Conservation (phyloP, 345 rosid genomes). For the Excoecaria agallocha region DNA sequence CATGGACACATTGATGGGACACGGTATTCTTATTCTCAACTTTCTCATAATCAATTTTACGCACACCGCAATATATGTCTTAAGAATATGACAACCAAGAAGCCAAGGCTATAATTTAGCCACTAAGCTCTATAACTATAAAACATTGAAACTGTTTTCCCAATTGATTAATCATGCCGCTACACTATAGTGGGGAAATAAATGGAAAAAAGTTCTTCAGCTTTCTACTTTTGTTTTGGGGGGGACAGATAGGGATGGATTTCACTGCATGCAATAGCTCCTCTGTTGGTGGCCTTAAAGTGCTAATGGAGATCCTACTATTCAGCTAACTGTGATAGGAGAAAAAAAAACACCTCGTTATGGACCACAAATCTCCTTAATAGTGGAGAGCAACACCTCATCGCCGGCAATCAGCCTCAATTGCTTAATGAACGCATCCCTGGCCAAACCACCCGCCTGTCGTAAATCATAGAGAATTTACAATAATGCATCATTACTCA, state of each 20-base stretch:
- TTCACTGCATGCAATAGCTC: background rate
- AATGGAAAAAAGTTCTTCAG: background rate
- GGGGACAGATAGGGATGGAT: background rate
- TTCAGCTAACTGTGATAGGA: background rate
- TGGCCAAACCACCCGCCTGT: slow-evolving; percentile 42
- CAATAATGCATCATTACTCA: background rate
- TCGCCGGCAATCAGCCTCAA: slow-evolving; percentile 40
- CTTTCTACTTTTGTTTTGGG: background rate
- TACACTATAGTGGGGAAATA: background rate
- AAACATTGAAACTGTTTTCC: background rate
- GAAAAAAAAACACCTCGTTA: slow-evolving; percentile 17
- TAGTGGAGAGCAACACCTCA: slow-evolving; percentile 30
- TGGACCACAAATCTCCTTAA: slow-evolving; percentile 30
- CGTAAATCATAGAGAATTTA: slow-evolving; percentile 1
- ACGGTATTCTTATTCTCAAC: background rate
- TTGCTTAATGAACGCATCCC: slow-evolving; percentile 28
- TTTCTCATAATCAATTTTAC: background rate
- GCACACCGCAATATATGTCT: background rate
- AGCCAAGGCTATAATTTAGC: background rate
- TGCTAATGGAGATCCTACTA: background rate
- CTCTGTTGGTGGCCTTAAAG: background rate
- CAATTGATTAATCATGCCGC: background rate
- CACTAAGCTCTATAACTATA: background rate
- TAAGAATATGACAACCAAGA: background rate
- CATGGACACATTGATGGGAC: background rate